Evolutionary conservation across 2,329 filamentous ascomycete species (phyloP), one percentile per base, ranked within the genome.

Genomic region (Claviceps citrina): DNA sequence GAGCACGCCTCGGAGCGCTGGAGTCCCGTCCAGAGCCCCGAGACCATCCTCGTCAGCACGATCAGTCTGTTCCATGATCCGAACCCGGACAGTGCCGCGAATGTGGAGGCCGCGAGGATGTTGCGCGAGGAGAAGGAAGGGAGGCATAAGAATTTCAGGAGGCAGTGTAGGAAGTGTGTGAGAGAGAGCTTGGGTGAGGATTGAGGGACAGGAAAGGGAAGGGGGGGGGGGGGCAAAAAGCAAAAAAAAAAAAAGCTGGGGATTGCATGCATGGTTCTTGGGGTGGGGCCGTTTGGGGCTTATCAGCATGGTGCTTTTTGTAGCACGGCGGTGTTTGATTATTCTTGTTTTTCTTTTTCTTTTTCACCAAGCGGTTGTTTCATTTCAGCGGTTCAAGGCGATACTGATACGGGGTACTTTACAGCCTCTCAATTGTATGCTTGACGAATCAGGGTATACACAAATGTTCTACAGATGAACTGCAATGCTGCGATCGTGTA

Each of bases 41-140:
- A 95, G 68, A 93, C 86, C 18, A 96, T 98, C 46, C 66, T 98
- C 36, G 64, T 98, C 25, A 86, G 78, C 52, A 87, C 93, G 26
- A 93, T 98, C 57, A 91, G 83, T 58, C 79, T 98, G 66, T 77
- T 98, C 47, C 79, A 84, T 47, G 81, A 82, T 54, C 91, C 91
- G 36, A 98, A 98, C 58, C 85, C 93, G 54, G 91, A 96, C 68
- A 89, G 81, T 51, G 85, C 91, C 0, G 91, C 91, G 37, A 96
- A 98, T 57, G 77, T 95, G 22, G 89, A 96, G 65, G 91, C 91
- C 3, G 91, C 89, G 9, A 74, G 82, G 44, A 63, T 95, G 65
- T 81, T 91, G 73, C 74, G 91, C 39, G 84, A 91, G 53, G 84
- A 94, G 54, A 62, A 65, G 43, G 69, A 71, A 46, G 71, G 70